These are phyloP conservation scores for Phylloporus sp. DNA, from an alignment of 1,284 basidiomycete genomes.

Conservation along the genomic window DNA sequence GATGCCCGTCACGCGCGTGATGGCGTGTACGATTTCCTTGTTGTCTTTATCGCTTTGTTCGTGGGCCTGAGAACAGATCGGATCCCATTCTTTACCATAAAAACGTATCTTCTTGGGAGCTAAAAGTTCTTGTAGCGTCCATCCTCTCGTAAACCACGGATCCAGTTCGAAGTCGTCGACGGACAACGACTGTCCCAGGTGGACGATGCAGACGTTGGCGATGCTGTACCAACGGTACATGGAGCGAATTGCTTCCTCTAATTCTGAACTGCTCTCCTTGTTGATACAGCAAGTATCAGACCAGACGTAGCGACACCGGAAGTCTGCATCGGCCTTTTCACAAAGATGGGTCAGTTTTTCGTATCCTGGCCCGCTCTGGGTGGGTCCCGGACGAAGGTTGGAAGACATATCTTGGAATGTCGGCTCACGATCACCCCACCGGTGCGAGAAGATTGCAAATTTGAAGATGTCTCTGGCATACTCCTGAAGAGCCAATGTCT, in stretches of 20 bases:
- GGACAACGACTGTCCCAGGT: constrained; percentile 8
- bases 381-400: not conserved
- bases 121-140: constrained; percentile 23
- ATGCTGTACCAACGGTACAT: constrained; percentile 22
- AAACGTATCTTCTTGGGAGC: constrained; percentile 14
- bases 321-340: constrained; percentile 9
- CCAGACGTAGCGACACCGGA: constrained; percentile 16
- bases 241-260: constrained; percentile 19
- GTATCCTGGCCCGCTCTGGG: constrained; percentile 8
- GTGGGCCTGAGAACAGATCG: constrained; percentile 1
- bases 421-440: constrained; percentile 18
- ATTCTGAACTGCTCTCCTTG: constrained; percentile 21
- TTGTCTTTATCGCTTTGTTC: constrained; percentile 14
- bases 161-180: constrained; percentile 17
- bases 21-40: constrained; percentile 7
- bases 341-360: constrained; percentile 14
- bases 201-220: constrained; percentile 19
- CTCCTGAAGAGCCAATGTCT: not conserved
- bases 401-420: constrained; percentile 13
- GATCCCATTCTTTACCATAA: constrained; percentile 16
- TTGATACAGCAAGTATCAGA: constrained; percentile 21
- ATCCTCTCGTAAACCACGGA: constrained; percentile 19
- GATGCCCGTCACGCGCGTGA: constrained; percentile 14
- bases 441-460: constrained; percentile 19
- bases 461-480: constrained; percentile 14